Evolutionary conservation across 148 eudicot species (phyloP), one percentile per base, ranked within the genome.

Genomic region (Silene uniflora): DNA sequence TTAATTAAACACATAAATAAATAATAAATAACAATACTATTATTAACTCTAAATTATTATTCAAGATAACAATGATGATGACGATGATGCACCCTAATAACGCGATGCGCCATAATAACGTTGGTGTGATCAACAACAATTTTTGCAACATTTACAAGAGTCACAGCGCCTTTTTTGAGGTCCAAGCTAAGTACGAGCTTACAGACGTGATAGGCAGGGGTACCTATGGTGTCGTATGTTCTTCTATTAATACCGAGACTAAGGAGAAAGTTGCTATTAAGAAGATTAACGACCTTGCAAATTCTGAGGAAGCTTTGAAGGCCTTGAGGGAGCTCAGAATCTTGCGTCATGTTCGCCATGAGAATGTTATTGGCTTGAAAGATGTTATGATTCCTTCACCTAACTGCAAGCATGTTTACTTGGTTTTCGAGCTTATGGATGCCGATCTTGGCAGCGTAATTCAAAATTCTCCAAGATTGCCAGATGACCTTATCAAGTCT

Each of bases 341-440:
- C 19, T 65, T 85, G n/a, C 73, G 88, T 62, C 79, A 77, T 58
- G 66, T 85, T 25, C 80, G 80, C 56, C 88, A 85, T 70, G 85
- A 82, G 52, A 82, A 85, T 82, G 85, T 85, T 66, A 85, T 85
- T 67, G 82, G 77, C 44, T 74, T 85, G 17, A 85, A 85, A 70
- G 88, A 85, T 77, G 88, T 83, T 47, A 80, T 83, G 86, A 22
- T 83, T 66, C 69, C 84, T 21, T 69, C 68, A 10, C 25, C 25
- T 0, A 42, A 62, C n/a, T 85, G 83, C 77, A 74, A 73, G 73
- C 85, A 85, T 10, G 79, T 85, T 17, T 85, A 85, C 77, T 60
- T 82, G 69, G 80, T 85, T 66, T 83, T 77, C 72, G 87, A 85
- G 54, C 73, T 85, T 12, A 85, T 85, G 87, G 87, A 85, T 62